Percentiles rank a stretch among this genome's conserved stretches.
These are phyloP conservation scores for Friedmanniomyces endolithicus DNA, from an alignment of 495 filamentous ascomycete genomes.

Conservation along the genomic window DNA sequence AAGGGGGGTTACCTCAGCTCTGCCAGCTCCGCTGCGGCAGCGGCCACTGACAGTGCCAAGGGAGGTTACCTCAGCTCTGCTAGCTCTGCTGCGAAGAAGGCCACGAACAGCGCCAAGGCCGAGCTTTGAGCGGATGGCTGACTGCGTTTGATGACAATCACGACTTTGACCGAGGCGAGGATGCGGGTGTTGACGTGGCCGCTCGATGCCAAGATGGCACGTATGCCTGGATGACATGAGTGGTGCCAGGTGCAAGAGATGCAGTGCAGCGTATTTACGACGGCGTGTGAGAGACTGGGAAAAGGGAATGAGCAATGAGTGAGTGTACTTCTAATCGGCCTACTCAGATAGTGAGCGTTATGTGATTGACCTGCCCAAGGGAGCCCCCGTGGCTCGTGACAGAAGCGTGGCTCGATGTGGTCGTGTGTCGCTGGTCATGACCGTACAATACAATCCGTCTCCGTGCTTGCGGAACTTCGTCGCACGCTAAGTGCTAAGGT, in stretches of 20 bases:
- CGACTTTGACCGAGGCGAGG: not conserved
- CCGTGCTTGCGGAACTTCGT: not conserved
- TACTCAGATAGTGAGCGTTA: not conserved
- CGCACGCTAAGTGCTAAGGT: not conserved
- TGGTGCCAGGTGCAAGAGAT: not conserved
- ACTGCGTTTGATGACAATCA: not conserved
- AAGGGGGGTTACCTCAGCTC: not conserved
- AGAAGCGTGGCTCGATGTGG: too few species aligned
- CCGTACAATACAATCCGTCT: too few species aligned
- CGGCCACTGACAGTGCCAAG: not conserved
- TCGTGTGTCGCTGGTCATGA: too few species aligned
- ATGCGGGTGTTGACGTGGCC: not conserved
- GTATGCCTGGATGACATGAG: not conserved
- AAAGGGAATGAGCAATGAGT: not conserved
- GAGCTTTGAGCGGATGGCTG: conserved; percentile 6
- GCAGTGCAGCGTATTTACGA: not conserved
- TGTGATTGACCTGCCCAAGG: not conserved
- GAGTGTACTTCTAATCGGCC: not conserved
- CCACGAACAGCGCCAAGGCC: conserved; percentile 5
- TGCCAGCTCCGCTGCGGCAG: conserved; percentile 2
- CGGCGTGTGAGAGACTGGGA: not conserved
- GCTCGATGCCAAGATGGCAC: not conserved
- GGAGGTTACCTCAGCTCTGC: not conserved
- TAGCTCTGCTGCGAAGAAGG: conserved; percentile 1
- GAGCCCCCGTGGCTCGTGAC: too few species aligned